phyloP scores from a whole-genome alignment of 306 rosid species.

The Gillenia trifoliata region DNA sequence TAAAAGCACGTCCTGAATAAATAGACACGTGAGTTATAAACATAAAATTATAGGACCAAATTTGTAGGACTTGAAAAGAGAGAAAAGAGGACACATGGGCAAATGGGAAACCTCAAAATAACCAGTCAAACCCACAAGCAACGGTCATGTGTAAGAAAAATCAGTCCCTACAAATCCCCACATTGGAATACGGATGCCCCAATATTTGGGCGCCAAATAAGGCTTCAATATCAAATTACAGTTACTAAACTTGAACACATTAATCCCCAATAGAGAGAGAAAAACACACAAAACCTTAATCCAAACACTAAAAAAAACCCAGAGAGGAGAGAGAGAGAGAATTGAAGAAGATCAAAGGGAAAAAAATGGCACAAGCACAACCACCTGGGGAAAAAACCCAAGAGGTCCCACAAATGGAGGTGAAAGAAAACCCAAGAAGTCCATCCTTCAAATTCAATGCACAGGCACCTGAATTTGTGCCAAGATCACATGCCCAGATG shows the following conservation, averaged over 20 bases:
- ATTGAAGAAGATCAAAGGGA: background rate
- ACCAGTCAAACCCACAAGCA: conserved; percentile 21
- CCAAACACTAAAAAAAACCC: conserved; percentile 7
- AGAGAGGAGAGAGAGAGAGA: background rate
- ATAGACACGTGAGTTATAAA: background rate
- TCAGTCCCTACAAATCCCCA: conserved; percentile 4
- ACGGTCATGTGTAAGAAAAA: conserved; percentile 26
- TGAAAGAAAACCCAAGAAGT: conserved; percentile 22
- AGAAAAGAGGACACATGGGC: conserved; percentile 2
- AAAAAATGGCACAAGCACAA: conserved; percentile 51
- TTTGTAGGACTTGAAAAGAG: background rate
- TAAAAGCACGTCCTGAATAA: background rate
- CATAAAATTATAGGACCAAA: background rate
- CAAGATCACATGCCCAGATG: conserved; percentile 64
- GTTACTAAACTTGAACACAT: conserved; percentile 29
- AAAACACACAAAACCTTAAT: background rate
- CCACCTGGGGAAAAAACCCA: conserved; percentile 35
- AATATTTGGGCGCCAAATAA: conserved; percentile 45
- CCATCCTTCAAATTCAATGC: conserved; percentile 73
- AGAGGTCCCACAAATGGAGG: conserved; percentile 24
- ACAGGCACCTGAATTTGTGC: conserved; percentile 94
- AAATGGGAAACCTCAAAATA: conserved; percentile 32
- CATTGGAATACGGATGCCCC: conserved; percentile 27
- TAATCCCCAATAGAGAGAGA: background rate
- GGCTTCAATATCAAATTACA: conserved; percentile 36